A percentile compares a stretch with the other conserved stretches of the same genome.
phyloP scores from a whole-genome alignment of 2,329 filamentous ascomycete species.

The Didymella exigua region DNA sequence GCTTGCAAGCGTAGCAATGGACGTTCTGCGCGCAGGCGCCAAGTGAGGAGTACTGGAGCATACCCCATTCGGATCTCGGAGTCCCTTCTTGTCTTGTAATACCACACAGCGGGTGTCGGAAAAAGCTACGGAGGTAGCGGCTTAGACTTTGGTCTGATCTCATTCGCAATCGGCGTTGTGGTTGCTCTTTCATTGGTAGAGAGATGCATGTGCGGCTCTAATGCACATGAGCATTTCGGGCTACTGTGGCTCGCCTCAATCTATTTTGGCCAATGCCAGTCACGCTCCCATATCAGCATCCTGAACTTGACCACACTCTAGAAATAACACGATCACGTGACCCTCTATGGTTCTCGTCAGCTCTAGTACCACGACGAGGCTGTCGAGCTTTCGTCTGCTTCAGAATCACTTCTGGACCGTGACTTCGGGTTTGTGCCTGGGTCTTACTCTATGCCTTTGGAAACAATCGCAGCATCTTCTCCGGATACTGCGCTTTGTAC shows the following conservation, averaged over 20 bases:
- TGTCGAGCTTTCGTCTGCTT: neutral
- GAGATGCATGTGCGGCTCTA: constrained; percentile 39
- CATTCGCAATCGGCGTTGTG: constrained; percentile 38
- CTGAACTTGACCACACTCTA: neutral
- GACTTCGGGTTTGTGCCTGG: neutral
- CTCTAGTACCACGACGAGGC: neutral
- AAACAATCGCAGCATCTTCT: neutral
- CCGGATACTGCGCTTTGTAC: neutral
- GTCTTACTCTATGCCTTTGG: neutral
- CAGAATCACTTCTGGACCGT: neutral
- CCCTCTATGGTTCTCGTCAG: neutral
- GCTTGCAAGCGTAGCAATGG: constrained; percentile 17
- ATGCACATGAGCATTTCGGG: constrained; percentile 26
- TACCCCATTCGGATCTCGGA: constrained; percentile 16
- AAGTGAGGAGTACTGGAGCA: constrained; percentile 2
- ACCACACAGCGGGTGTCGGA: constrained; percentile 38
- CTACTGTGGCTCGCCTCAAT: constrained; percentile 34
- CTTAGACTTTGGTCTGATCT: constrained; percentile 34
- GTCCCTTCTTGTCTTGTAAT: constrained; percentile 29
- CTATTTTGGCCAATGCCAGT: constrained; percentile 32
- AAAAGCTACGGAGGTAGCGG: constrained; percentile 36
- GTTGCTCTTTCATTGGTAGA: constrained; percentile 41
- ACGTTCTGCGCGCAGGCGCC: constrained; percentile 19
- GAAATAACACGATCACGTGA: neutral
- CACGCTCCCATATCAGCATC: neutral